Base-by-base conservation (phyloP, 768 basidiomycete species). In the Artomyces pyxidatus region DNA sequence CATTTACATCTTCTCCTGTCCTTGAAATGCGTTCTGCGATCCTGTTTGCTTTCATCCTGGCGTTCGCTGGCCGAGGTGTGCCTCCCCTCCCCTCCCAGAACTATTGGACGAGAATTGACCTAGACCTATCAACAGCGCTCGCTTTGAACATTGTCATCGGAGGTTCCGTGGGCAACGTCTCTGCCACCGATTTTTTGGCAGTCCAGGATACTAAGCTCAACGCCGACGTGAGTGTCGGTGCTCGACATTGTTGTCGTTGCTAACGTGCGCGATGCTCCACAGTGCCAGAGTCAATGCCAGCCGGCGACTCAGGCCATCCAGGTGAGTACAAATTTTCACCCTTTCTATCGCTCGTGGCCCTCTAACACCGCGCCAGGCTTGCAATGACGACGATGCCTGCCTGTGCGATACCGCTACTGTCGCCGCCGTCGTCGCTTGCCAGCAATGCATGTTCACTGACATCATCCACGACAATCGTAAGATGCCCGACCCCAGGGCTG, bases 361-460 rank as follows among this genome's bases (percentile, higher is more conserved):
- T n/a, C n/a, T n/a, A n/a, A n/a, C n/a, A n/a, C n/a, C n/a, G n/a
- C n/a, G 71, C 35, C 51, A 71, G 59, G 63, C 58, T 21, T 85
- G 85, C 63, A 61, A 61, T 16, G 60, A 52, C 9, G 53, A 77
- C 53, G 63, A 74, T 28, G 51, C 53, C 17, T 88, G 85, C 61
- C 69, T 85, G 22, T 88, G 86, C 69, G 57, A 50, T 16, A 50
- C 64, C 12, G 59, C 51, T 7, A 74, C 74, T 3, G 69, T 78
- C 27, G 49, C 61, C 1, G 55, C 65, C 1, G 63, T 88, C 48
- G 64, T 70, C 2, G 43, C 58, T 28, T 85, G 85, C 65, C 75
- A 88, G 62, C 77, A 81, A 58, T 88, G 85, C 69, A 75, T 83
- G 72, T 80, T 83, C 59, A 61, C 64, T 37, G 66, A 67, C 49